Percentiles rank a stretch among this genome's conserved stretches.
phyloP scores from a whole-genome alignment of 192 early-diverging fungal genomes.

The Backusella parvicylindrica region DNA sequence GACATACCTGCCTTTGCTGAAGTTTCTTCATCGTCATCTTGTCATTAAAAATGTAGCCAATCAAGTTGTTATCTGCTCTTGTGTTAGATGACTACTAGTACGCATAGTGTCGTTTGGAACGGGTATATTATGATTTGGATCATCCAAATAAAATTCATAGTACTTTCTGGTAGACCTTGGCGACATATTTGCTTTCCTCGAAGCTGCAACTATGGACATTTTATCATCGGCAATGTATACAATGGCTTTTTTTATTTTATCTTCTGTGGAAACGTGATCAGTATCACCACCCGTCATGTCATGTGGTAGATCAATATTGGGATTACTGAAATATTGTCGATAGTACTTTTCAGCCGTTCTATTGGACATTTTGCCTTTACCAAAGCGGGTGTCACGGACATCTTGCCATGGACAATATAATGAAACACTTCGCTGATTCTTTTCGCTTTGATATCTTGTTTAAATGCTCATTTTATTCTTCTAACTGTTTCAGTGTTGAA shows the following conservation, averaged over 20 bases:
- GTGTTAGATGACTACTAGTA: not conserved
- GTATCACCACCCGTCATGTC: not conserved
- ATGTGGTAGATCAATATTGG: not conserved
- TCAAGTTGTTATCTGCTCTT: not conserved
- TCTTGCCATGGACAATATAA: not conserved
- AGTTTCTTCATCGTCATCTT: not conserved
- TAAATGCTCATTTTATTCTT: no score
- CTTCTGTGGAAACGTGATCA: not conserved
- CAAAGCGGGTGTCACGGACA: not conserved
- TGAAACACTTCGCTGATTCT: not conserved
- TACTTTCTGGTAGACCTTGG: not conserved
- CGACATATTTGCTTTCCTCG: not conserved
- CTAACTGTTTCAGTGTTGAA: no score
- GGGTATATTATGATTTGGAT: not conserved
- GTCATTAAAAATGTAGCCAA: not conserved
- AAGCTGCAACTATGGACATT: not conserved
- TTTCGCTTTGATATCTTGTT: no score
- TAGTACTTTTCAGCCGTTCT: not conserved
- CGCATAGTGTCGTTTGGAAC: not conserved
- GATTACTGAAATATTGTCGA: not conserved
- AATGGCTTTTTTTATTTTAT: not conserved
- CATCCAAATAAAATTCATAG: not conserved
- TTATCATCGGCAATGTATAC: not conserved
- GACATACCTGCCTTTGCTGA: not conserved
- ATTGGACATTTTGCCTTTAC: not conserved